Percentiles rank a stretch among this genome's conserved stretches.
Evolutionary conservation across 2,329 filamentous ascomycete genomes (phyloP).

Genomic region (Apiospora arundinis): DNA sequence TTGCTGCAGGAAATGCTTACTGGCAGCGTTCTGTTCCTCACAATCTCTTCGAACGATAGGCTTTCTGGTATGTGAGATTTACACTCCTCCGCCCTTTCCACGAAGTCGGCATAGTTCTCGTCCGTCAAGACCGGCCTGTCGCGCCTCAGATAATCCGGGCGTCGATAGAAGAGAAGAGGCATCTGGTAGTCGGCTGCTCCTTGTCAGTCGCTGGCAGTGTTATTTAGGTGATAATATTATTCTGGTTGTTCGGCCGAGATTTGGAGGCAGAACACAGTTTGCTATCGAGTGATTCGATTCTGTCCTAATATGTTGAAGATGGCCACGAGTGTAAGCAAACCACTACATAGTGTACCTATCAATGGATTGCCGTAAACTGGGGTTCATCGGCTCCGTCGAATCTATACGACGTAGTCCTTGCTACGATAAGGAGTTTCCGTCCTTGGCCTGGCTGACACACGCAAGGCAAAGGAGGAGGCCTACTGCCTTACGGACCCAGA

Average conservation of each 20-base stretch:
- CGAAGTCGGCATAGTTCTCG: slow-evolving; percentile 30
- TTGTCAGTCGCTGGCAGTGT: background rate
- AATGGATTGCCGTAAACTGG: background rate
- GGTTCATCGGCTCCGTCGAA: background rate
- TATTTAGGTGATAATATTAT: background rate
- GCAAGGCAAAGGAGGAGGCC: background rate
- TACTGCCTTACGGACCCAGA: background rate
- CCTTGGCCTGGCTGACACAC: slow-evolving; percentile 1
- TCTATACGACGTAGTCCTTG: slow-evolving; percentile 5
- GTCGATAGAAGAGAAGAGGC: slow-evolving; percentile 26
- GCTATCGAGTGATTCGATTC: background rate
- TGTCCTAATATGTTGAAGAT: background rate
- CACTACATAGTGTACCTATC: background rate
- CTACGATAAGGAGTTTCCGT: background rate
- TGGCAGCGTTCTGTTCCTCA: slow-evolving; percentile 39
- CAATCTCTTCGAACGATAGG: slow-evolving; percentile 40
- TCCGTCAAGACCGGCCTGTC: slow-evolving; percentile 27
- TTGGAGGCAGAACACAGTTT: background rate
- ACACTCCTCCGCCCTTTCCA: slow-evolving; percentile 28
- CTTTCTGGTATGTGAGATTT: slow-evolving; percentile 31
- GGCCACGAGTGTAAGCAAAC: background rate
- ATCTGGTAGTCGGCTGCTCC: slow-evolving; percentile 17
- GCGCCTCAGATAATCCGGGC: slow-evolving; percentile 26
- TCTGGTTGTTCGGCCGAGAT: background rate
- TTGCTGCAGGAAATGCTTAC: slow-evolving; percentile 28